Conservation (phyloP, 176 grass and related monocot genomes). For the Oryza coarctata region DNA sequence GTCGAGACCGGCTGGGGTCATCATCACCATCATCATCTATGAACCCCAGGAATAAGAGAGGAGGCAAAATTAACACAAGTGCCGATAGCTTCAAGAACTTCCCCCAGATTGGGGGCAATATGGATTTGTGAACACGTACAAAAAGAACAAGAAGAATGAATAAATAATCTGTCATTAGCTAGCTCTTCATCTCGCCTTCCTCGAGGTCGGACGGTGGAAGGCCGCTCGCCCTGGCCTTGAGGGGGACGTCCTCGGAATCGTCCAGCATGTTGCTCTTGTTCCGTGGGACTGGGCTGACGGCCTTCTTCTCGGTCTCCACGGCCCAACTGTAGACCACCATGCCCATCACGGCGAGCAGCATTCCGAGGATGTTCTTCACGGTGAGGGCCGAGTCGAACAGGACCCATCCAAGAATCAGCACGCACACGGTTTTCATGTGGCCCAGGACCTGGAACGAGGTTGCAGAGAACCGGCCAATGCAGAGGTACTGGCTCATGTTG, state of each 20-base stretch:
- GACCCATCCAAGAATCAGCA: slow-evolving; percentile 79
- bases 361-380: slow-evolving; percentile 78
- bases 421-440: slow-evolving; percentile 93
- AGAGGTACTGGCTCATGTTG: slow-evolving; percentile 97
- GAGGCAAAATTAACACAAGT: slow-evolving; percentile 41
- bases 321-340: slow-evolving; percentile 96
- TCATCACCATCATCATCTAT: not conserved
- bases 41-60: slow-evolving; percentile 7
- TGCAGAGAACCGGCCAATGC: slow-evolving; percentile 90
- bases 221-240: slow-evolving; percentile 63
- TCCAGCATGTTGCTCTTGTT: slow-evolving; percentile 56
- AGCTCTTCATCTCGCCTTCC: slow-evolving; percentile 69
- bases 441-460: slow-evolving; percentile 91
- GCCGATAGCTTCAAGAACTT: slow-evolving; percentile 32
- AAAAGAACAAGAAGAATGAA: slow-evolving; percentile 59
- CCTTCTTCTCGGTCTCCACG: slow-evolving; percentile 67
- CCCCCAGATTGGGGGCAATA: slow-evolving; percentile 3
- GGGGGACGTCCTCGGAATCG: slow-evolving; percentile 62
- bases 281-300: not conserved
- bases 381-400: slow-evolving; percentile 87
- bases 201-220: slow-evolving; percentile 47
- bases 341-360: slow-evolving; percentile 84
- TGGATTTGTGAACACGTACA: slow-evolving; percentile 27
- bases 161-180: slow-evolving; percentile 36
- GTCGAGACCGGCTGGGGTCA: slow-evolving; percentile 12